Conservation (phyloP, 2,329 filamentous ascomycete genomes). For the Colletotrichum sp. region DNA sequence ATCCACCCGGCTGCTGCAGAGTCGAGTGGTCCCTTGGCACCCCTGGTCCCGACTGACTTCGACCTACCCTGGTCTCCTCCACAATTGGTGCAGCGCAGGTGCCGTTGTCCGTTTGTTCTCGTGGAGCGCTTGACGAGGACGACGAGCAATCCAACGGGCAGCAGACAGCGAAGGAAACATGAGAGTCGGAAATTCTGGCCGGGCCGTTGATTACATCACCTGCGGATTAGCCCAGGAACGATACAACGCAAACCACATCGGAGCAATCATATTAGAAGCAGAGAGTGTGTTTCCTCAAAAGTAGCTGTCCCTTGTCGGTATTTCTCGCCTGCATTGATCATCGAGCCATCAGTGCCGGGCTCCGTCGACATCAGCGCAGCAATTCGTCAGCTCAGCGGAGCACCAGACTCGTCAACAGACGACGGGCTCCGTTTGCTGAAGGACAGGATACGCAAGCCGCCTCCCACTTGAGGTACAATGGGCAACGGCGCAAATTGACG, state of each 20-base stretch:
- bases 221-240: neutral
- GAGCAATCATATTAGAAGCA: neutral
- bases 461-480: neutral
- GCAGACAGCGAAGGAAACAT: neutral
- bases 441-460: neutral
- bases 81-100: neutral
- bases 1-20: slow-evolving; percentile 18
- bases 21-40: neutral
- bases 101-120: neutral
- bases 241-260: neutral
- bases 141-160: neutral
- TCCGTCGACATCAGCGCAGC: neutral
- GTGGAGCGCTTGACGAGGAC: neutral
- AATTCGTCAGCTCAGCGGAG: neutral
- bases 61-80: neutral
- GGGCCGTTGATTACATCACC: neutral
- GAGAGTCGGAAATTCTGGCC: neutral
- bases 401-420: neutral
- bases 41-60: neutral
- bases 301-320: neutral
- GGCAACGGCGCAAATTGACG: neutral
- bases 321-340: neutral
- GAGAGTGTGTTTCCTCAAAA: neutral
- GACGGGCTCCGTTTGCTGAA: neutral
- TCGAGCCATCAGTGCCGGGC: neutral